Conservation (phyloP, 2,329 filamentous ascomycete species). For the Cyphellophora europaea region DNA sequence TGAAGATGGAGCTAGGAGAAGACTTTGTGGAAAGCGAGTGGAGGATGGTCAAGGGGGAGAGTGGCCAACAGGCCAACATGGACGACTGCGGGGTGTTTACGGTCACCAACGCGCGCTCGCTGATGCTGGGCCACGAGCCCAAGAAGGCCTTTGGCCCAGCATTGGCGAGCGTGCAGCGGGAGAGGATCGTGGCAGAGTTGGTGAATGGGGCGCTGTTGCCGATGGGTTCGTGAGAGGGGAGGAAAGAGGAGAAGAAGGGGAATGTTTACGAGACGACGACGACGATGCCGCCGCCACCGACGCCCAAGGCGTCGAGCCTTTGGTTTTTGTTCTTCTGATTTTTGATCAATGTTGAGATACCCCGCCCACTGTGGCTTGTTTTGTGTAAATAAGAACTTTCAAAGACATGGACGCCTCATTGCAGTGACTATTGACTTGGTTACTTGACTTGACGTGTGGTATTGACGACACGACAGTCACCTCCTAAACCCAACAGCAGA, state of each 20-base stretch:
- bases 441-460: too few species aligned
- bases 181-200: conserved; percentile 39
- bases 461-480: too few species aligned
- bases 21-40: conserved; percentile 34
- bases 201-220: conserved; percentile 17
- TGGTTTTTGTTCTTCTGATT: too few species aligned
- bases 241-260: neutral
- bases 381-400: too few species aligned
- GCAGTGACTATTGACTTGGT: too few species aligned
- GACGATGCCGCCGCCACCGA: too few species aligned
- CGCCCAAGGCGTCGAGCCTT: too few species aligned
- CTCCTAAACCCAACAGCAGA: too few species aligned
- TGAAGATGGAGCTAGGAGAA: conserved; percentile 30
- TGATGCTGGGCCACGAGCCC: conserved; percentile 32
- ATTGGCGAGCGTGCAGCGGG: conserved; percentile 31
- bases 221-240: neutral
- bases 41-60: conserved; percentile 23
- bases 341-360: too few species aligned
- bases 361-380: too few species aligned
- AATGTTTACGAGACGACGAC: too few species aligned
- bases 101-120: conserved; percentile 38
- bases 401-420: too few species aligned
- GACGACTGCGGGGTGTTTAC: conserved; percentile 43
- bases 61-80: conserved; percentile 36
- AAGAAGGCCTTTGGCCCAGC: conserved; percentile 30